A percentile compares a stretch with the other conserved stretches of the same genome.
Conservation (phyloP, 148 eudicot species). For the Rhododendron ovatum region DNA sequence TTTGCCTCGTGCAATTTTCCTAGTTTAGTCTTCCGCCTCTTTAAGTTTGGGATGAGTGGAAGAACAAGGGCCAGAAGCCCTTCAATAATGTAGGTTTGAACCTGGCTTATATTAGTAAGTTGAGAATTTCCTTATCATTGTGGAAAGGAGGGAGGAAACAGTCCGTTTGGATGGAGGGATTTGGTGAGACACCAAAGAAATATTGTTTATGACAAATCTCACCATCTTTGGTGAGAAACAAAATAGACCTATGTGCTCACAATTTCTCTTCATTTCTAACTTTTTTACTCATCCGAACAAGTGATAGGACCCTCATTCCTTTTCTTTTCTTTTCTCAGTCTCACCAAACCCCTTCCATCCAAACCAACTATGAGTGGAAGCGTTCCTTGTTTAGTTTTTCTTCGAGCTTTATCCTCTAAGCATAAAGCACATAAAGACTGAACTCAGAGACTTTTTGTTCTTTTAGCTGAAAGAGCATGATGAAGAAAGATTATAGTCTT, state of each 20-base stretch:
- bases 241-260: neutral
- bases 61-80: neutral
- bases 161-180: neutral
- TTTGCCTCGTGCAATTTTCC: neutral
- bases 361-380: neutral
- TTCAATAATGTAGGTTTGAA: neutral
- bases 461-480: neutral
- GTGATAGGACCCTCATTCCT: neutral
- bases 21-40: neutral
- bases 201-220: no score
- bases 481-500: neutral
- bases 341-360: neutral
- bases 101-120: neutral
- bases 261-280: neutral
- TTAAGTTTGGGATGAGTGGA: neutral
- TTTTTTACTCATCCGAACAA: neutral
- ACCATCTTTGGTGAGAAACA: no score
- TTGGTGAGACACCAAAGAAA: neutral
- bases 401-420: neutral
- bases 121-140: neutral
- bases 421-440: neutral
- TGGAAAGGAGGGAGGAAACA: neutral
- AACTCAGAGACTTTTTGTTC: neutral
- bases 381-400: neutral
- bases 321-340: neutral